Conservation (phyloP, 495 filamentous ascomycete species). For the Tuber aestivum region DNA sequence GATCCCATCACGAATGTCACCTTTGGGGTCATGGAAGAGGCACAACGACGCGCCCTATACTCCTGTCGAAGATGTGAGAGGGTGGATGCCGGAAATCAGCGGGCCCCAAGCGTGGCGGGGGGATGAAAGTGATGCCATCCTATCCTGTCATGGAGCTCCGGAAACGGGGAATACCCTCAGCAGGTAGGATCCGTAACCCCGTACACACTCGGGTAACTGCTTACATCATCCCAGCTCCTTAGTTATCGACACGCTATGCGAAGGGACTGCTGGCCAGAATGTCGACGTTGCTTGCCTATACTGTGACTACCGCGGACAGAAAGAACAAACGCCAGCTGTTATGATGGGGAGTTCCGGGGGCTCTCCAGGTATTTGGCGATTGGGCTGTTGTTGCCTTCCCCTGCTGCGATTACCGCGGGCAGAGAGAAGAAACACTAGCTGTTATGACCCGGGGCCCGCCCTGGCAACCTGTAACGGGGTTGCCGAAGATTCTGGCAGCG, state of each 20-base stretch:
- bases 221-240: background rate
- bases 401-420: background rate
- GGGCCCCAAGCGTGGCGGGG: background rate
- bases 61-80: background rate
- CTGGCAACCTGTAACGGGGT: no score
- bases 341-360: background rate
- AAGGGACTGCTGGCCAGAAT: background rate
- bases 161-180: background rate
- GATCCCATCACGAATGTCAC: background rate
- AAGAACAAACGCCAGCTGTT: no score
- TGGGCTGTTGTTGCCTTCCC: background rate
- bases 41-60: background rate
- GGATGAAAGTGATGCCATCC: background rate
- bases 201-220: background rate
- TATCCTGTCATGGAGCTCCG: background rate
- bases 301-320: background rate
- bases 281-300: background rate
- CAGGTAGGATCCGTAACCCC: background rate
- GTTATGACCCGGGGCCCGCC: background rate
- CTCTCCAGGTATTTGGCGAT: background rate
- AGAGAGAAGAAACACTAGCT: background rate
- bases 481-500: no score
- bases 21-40: background rate
- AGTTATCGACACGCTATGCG: background rate
- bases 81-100: background rate